Conservation (phyloP, 805 yeast genomes). For the Scheffersomyces coipomensis region DNA sequence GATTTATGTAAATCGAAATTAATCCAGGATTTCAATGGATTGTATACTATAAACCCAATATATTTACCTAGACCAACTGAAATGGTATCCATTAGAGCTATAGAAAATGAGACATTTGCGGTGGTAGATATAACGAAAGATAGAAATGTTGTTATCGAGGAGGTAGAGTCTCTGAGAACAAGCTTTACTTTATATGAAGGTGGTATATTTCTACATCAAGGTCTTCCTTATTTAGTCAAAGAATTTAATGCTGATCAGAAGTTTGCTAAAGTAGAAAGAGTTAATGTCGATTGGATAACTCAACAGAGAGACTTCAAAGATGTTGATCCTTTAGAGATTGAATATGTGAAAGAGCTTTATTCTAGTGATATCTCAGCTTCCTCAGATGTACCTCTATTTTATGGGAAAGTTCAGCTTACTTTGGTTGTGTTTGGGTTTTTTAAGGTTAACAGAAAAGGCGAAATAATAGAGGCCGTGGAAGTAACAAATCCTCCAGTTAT, state of each 20-base stretch:
- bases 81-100: slow-evolving; percentile 75
- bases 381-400: slow-evolving; percentile 59
- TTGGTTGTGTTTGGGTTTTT: slow-evolving; percentile 89
- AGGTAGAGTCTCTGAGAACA: slow-evolving; percentile 83
- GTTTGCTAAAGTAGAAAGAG: slow-evolving; percentile 82
- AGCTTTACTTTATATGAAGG: slow-evolving; percentile 90
- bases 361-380: slow-evolving; percentile 29
- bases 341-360: slow-evolving; percentile 54
- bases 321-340: slow-evolving; percentile 81
- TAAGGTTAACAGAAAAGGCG: slow-evolving; percentile 72
- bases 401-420: slow-evolving; percentile 72
- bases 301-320: slow-evolving; percentile 90
- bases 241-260: slow-evolving; percentile 79
- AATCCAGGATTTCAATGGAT: slow-evolving; percentile 27
- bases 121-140: slow-evolving; percentile 86
- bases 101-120: slow-evolving; percentile 78
- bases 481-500: slow-evolving; percentile 84
- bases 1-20: slow-evolving; percentile 21
- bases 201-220: slow-evolving; percentile 92
- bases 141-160: slow-evolving; percentile 78
- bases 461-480: slow-evolving; percentile 91
- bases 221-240: slow-evolving; percentile 80
- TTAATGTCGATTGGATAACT: slow-evolving; percentile 92
- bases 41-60: slow-evolving; percentile 34
- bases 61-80: slow-evolving; percentile 82